Base-by-base conservation (phyloP, 2,329 filamentous ascomycete species). In the Fusarium anguioides region DNA sequence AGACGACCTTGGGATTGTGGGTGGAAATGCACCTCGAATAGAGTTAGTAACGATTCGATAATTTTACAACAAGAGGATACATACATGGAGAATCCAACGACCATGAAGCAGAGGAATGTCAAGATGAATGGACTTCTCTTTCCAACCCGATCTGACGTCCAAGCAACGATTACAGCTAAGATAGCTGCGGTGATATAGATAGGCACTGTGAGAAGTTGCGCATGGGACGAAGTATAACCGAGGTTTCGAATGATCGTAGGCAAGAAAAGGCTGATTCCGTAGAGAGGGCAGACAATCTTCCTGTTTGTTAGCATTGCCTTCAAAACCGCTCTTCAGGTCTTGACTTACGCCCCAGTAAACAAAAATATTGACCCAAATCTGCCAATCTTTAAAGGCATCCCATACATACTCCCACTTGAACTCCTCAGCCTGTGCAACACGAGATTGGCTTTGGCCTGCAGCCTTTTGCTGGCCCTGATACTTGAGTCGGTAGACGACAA, bases 361-460 rank as follows among this genome's bases (percentile, higher is more conserved):
- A 47, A 90, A 80, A 6, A 89, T 79, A 50, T 83, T 84, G 26
- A 83, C 77, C 80, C 82, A 85, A 42, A 93, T 94, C 78, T 97
- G 95, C 90, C 91, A 96, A 72, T 97, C 93, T 35, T 83, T 87
- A 42, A 95, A 80, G 3, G 89, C 89, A 9, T 87, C 84, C 85
- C 87, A 89, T 59, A 96, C 87, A 73, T 94, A 96, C 15, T 82
- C 81, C 87, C 90, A 91, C 64, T 89, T 84, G 75, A 96, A 96
- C 46, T 90, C 85, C 69, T 96, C 93, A 37, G 91, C 87, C 70
- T 90, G 84, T 0, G 90, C 91, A 20, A 84, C 79, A 6, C 74
- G 76, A 2, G 68, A 56, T 3, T 66, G 70, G 0, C 20, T 68
- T 48, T 39, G 66, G 41, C 33, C 61, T 3, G 23, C 53, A 33